phyloP scores from a whole-genome alignment of 352 stramenopile genomes.

The Phytophthora pseudosyringae region DNA sequence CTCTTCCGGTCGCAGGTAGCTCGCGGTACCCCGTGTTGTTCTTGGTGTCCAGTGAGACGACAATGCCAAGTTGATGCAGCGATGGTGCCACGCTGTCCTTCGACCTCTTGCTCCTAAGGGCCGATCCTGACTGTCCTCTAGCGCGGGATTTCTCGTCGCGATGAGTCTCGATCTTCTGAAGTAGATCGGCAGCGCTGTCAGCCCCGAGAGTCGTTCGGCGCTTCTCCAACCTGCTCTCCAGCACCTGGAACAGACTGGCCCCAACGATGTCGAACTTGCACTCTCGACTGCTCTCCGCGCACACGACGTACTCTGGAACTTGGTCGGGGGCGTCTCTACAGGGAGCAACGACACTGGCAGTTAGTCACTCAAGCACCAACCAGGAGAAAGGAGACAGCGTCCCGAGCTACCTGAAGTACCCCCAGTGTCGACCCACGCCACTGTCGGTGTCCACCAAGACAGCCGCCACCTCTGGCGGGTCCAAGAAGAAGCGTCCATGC shows the following conservation, averaged over 20 bases:
- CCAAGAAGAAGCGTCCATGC: constrained; percentile 59
- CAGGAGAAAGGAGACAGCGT: not conserved
- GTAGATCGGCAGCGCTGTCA: constrained; percentile 16
- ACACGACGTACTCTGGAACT: constrained; percentile 50
- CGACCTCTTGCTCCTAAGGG: constrained; percentile 35
- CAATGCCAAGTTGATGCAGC: constrained; percentile 56
- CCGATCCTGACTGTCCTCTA: constrained; percentile 13
- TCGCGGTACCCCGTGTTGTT: constrained; percentile 63
- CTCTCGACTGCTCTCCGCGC: constrained; percentile 30
- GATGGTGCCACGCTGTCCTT: constrained; percentile 43
- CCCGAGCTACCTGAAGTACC: constrained; percentile 51
- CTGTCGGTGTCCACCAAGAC: constrained; percentile 33
- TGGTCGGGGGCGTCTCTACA: constrained; percentile 53
- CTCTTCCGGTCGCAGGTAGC: constrained; percentile 42
- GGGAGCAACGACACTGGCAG: not conserved
- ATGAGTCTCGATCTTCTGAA: constrained; percentile 22
- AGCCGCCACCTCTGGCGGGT: constrained; percentile 60
- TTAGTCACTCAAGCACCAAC: not conserved
- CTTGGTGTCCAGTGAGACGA: constrained; percentile 55
- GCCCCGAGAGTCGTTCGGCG: constrained; percentile 16
- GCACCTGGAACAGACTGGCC: constrained; percentile 47
- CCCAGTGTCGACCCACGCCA: constrained; percentile 46
- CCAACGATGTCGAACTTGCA: constrained; percentile 49
- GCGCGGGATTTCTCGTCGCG: constrained; percentile 10
- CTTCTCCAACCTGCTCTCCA: constrained; percentile 31